Conservation (phyloP, 768 basidiomycete genomes). For the Xerocomellus intermedius region DNA sequence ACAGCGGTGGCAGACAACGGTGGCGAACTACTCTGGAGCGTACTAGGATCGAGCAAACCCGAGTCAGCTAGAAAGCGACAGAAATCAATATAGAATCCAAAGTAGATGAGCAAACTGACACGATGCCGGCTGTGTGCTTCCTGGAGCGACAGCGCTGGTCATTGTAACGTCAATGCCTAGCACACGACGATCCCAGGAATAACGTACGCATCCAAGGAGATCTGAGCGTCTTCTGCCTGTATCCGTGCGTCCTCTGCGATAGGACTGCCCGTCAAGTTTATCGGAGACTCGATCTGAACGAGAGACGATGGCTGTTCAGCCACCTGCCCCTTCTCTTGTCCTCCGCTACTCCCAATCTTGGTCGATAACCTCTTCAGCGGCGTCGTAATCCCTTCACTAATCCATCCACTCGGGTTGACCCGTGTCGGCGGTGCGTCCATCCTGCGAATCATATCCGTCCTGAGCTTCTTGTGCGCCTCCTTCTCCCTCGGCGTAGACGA, state of each 20-base stretch:
- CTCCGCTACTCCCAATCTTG: constrained; percentile 2
- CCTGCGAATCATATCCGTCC: constrained; percentile 76
- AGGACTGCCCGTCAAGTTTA: neutral
- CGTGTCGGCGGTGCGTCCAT: constrained; percentile 66
- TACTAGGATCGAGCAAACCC: constrained; percentile 1
- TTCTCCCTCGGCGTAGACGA: constrained; percentile 19
- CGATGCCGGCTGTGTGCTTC: neutral
- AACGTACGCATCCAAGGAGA: constrained; percentile 9
- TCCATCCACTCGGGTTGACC: constrained; percentile 73
- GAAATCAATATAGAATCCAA: neutral
- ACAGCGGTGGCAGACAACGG: constrained; percentile 1
- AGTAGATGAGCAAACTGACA: constrained; percentile 9
- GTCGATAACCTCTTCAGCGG: constrained; percentile 21
- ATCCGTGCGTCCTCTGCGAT: neutral
- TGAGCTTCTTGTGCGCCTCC: constrained; percentile 36
- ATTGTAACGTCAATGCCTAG: constrained; percentile 2
- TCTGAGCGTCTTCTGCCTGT: neutral
- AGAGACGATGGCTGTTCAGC: constrained; percentile 7
- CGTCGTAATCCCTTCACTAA: constrained; percentile 45
- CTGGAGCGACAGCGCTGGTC: constrained; percentile 33
- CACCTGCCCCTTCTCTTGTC: neutral
- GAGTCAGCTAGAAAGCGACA: constrained; percentile 10
- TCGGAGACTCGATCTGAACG: neutral
- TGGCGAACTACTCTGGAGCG: neutral
- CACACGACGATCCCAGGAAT: neutral